Base-by-base conservation (phyloP, 768 basidiomycete species). In the Russula sp. region DNA sequence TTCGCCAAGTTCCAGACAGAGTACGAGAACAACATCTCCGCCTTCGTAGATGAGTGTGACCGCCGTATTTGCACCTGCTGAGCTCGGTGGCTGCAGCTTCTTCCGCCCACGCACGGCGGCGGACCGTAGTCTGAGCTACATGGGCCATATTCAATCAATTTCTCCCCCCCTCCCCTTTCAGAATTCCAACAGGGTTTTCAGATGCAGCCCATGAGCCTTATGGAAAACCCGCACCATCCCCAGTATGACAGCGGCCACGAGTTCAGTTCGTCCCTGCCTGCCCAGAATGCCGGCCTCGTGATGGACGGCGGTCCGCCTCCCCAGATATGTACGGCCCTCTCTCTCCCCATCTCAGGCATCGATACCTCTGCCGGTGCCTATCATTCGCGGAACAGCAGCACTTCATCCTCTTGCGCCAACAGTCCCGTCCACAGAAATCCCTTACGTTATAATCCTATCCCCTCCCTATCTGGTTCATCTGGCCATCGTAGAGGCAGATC, bases 311-410 rank as follows among this genome's bases (percentile, higher is more conserved):
- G 22, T 27, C 22, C 22, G 22, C 22, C 22, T 27, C 22, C 22
- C 22, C 22, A 27, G 22, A 86, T 77, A 82, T 88, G 77, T 91
- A 91, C 76, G 88, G 89, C 78, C 86, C 89, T 73, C 78, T 90
- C 70, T 90, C 89, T 61, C 90, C 90, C 87, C 77, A 80, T 90
- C 72, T 91, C 89, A 79, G 89, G 89, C 78, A 91, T 89, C 77
- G 90, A 92, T 77, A 88, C 88, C 73, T 91, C 89, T 72, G 88
- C 22, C 2, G 22, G 22, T 27, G 22, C 22, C 22, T 27, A 27
- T 27, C 22, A 27, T 69, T 88, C 88, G 65, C 77, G 81, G 73
- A 89, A 89, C 78, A 84, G 82, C 70, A 91, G 90, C 66, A 86
- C 89, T 52, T 82, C 87, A 35, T 88, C 88, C 42, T 91, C 89